These are phyloP conservation scores for Dictyostelium brefeldianum DNA, from an alignment of 78 protist genomes.

Conservation along the genomic window DNA sequence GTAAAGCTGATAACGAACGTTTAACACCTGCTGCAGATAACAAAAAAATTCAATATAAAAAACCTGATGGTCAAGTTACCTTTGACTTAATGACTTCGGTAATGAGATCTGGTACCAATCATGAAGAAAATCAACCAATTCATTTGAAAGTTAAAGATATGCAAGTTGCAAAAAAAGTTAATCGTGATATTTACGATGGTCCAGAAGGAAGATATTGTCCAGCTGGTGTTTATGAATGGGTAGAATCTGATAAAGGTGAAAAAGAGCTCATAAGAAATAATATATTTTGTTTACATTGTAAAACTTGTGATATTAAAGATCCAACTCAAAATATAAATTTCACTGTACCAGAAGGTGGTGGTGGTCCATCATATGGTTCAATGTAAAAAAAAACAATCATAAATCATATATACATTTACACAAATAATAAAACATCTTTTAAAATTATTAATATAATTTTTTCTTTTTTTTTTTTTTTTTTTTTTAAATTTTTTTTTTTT, in stretches of 20 bases:
- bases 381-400: no score
- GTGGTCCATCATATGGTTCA: slow-evolving; percentile 93
- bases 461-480: no score
- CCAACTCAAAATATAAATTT: slow-evolving; percentile 97
- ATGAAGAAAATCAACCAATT: slow-evolving; percentile 96
- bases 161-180: slow-evolving; percentile 60
- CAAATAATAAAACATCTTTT: no score
- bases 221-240: slow-evolving; percentile 98
- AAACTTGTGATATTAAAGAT: slow-evolving; percentile 98
- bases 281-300: slow-evolving; percentile 99
- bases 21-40: slow-evolving; percentile 88
- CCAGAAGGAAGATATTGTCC: slow-evolving; percentile 98
- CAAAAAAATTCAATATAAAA: slow-evolving; percentile 94
- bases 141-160: slow-evolving; percentile 71
- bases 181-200: slow-evolving; percentile 89
- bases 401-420: no score
- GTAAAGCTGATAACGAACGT: slow-evolving; percentile 30
- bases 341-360: slow-evolving; percentile 96
- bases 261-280: slow-evolving; percentile 93
- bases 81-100: slow-evolving; percentile 96
- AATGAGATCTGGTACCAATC: slow-evolving; percentile 93
- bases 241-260: slow-evolving; percentile 66
- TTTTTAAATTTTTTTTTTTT: no score
- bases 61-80: slow-evolving; percentile 95
- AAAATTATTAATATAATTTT: no score